A percentile compares a stretch with the other conserved stretches of the same genome.
Evolutionary conservation across 2,329 filamentous ascomycete species (phyloP).

Genomic region (Ascosphaera apis): DNA sequence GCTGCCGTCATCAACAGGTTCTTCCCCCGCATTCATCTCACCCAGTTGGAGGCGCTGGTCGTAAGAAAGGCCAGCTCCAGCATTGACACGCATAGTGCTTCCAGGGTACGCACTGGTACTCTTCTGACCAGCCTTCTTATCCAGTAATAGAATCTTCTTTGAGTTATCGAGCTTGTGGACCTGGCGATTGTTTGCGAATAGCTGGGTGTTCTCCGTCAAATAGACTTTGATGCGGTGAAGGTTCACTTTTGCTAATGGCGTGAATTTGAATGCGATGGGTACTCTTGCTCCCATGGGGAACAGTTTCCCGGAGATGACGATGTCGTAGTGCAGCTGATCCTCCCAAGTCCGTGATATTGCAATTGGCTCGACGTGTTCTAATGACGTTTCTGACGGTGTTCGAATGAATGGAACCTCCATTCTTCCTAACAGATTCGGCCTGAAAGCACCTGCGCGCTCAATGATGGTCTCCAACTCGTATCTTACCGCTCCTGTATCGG

Average conservation of each 20-base stretch:
- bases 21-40: constrained; percentile 31
- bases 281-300: constrained; percentile 75
- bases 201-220: constrained; percentile 74
- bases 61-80: constrained; percentile 58
- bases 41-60: constrained; percentile 24
- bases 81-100: constrained; percentile 52
- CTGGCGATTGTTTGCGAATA: constrained; percentile 66
- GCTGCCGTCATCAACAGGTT: constrained; percentile 29
- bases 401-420: constrained; percentile 70
- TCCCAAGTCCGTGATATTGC: constrained; percentile 89
- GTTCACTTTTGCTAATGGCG: constrained; percentile 77
- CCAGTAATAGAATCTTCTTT: constrained; percentile 64
- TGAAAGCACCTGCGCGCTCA: constrained; percentile 72
- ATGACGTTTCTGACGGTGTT: constrained; percentile 63
- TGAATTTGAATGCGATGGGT: constrained; percentile 83
- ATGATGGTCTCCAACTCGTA: constrained; percentile 73
- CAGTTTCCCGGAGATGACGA: constrained; percentile 86
- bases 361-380: constrained; percentile 82
- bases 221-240: constrained; percentile 83
- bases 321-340: constrained; percentile 85
- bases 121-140: constrained; percentile 63
- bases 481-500: constrained; percentile 66
- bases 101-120: constrained; percentile 49
- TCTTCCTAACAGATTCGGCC: constrained; percentile 59
- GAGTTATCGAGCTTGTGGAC: constrained; percentile 68